Conservation (phyloP, 345 rosid species). For the Rubroshorea leprosula region DNA sequence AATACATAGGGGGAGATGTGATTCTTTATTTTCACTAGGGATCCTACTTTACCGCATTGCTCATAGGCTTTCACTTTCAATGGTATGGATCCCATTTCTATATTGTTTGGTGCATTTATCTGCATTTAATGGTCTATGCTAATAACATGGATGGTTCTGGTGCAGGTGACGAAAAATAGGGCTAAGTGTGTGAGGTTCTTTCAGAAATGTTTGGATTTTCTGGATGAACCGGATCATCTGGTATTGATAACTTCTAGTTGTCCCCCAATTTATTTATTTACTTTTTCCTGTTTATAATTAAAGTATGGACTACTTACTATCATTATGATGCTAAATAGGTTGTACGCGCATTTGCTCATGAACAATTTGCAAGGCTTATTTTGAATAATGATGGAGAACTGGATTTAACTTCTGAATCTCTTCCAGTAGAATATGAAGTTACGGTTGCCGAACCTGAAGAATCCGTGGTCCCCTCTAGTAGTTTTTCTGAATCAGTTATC, state of each 20-base stretch:
- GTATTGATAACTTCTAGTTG: slow-evolving; percentile 29
- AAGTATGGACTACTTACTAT: slow-evolving; percentile 6
- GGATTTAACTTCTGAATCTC: slow-evolving; percentile 53
- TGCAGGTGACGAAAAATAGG: slow-evolving; percentile 62
- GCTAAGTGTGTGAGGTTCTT: slow-evolving; percentile 81
- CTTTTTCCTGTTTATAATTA: not conserved
- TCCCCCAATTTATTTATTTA: not conserved
- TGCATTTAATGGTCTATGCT: slow-evolving; percentile 16
- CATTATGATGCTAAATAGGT: slow-evolving; percentile 43
- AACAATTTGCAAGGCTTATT: slow-evolving; percentile 91
- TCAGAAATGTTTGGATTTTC: slow-evolving; percentile 70
- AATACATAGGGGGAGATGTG: slow-evolving; percentile 55
- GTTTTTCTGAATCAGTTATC: slow-evolving; percentile 31
- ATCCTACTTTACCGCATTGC: slow-evolving; percentile 88
- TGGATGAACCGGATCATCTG: slow-evolving; percentile 82
- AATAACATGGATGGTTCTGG: slow-evolving; percentile 12
- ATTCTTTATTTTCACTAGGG: slow-evolving; percentile 77
- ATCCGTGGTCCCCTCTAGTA: slow-evolving; percentile 34
- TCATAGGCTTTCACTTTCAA: slow-evolving; percentile 81
- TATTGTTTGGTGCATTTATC: not conserved
- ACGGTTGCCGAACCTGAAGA: slow-evolving; percentile 50
- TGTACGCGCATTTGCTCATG: slow-evolving; percentile 92
- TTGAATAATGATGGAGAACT: slow-evolving; percentile 57
- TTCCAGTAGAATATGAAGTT: slow-evolving; percentile 49
- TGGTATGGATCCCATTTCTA: slow-evolving; percentile 43